phyloP scores from a whole-genome alignment of 2,329 filamentous ascomycete species.

The Hypoxylon sp. region DNA sequence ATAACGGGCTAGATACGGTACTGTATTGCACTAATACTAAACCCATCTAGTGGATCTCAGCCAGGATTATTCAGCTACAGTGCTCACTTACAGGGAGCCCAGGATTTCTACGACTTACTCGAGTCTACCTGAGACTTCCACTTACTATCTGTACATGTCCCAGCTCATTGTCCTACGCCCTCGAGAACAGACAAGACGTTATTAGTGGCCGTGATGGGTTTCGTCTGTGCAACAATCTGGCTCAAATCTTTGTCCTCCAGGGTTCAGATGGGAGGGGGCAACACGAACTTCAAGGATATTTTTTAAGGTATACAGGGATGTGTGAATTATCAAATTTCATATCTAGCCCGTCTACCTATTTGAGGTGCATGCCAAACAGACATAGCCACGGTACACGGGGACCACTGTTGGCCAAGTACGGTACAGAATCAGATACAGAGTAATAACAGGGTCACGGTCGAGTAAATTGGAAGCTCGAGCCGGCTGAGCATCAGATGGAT shows the following conservation, averaged over 20 bases:
- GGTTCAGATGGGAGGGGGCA: constrained; percentile 22
- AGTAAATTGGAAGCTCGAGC: constrained; percentile 39
- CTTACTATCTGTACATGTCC: not conserved
- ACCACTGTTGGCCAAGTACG: constrained; percentile 36
- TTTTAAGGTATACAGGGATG: constrained; percentile 41
- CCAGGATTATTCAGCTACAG: constrained; percentile 25
- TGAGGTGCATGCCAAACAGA: constrained; percentile 43
- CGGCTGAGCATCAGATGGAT: constrained; percentile 36
- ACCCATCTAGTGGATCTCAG: constrained; percentile 9
- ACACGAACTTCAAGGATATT: constrained; percentile 36
- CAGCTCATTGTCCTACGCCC: constrained; percentile 11
- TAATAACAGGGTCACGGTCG: constrained; percentile 10
- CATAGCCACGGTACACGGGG: constrained; percentile 44
- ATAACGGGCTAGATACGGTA: constrained; percentile 2
- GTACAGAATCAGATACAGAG: constrained; percentile 21
- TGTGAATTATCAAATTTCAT: constrained; percentile 38
- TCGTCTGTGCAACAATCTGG: constrained; percentile 30
- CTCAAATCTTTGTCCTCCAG: constrained; percentile 14
- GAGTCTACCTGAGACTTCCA: constrained; percentile 17
- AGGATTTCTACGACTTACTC: constrained; percentile 21
- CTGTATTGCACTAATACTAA: constrained; percentile 11
- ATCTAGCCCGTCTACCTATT: constrained; percentile 27
- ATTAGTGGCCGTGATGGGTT: constrained; percentile 19
- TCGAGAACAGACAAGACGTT: constrained; percentile 13
- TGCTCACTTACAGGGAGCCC: not conserved